Percentiles rank a stretch among this genome's conserved stretches.
Conservation (phyloP, 2,329 filamentous ascomycete species). For the Westerdykella ornata region DNA sequence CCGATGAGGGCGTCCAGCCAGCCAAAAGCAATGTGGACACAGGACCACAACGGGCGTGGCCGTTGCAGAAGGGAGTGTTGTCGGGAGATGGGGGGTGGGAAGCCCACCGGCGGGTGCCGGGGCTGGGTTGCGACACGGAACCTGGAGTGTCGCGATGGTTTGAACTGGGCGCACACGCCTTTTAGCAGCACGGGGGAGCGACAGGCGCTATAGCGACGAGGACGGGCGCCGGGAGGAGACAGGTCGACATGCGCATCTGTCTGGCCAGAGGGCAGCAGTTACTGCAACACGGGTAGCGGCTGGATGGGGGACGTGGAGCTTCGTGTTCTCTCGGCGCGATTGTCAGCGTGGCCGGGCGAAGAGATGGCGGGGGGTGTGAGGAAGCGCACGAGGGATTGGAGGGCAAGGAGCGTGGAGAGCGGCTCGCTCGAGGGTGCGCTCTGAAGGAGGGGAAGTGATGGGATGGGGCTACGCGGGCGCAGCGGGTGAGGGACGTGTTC, state of each 20-base stretch:
- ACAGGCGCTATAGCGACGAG: conserved; percentile 12
- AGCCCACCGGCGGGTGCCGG: conserved; percentile 22
- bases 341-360: background rate
- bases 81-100: conserved; percentile 1
- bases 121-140: conserved; percentile 19
- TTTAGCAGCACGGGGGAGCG: conserved; percentile 12
- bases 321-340: too few species aligned
- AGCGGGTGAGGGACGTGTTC: background rate
- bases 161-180: conserved; percentile 19
- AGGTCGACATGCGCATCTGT: conserved; percentile 30
- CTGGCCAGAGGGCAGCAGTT: conserved; percentile 16
- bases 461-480: conserved; percentile 20
- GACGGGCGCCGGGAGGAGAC: conserved; percentile 21
- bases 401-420: conserved; percentile 2
- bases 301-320: background rate
- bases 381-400: background rate
- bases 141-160: conserved; percentile 3
- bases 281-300: conserved; percentile 10
- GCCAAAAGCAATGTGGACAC: too few species aligned
- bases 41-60: too few species aligned
- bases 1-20: too few species aligned
- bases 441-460: conserved; percentile 16
- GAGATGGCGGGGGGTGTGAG: background rate
- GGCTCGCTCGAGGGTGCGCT: conserved; percentile 5
- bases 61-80: background rate